A percentile compares a stretch with the other conserved stretches of the same genome.
Evolutionary conservation across 768 basidiomycete genomes (phyloP).

Genomic region (Cubamyces sp.): DNA sequence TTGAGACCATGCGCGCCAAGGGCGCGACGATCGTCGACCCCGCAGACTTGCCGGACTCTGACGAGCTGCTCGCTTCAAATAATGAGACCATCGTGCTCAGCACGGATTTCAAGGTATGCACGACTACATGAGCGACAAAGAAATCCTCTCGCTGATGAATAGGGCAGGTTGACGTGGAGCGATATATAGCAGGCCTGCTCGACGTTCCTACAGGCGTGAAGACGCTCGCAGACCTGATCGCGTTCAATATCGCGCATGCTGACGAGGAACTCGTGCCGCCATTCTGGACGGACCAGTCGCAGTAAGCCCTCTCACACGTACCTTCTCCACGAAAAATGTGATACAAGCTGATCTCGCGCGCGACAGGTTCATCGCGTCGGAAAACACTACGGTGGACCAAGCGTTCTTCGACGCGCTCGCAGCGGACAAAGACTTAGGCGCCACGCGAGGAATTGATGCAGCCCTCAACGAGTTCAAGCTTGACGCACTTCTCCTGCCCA

Average conservation of each 20-base stretch:
- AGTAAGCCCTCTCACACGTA: conserved; percentile 27
- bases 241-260: conserved; percentile 56
- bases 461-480: conserved; percentile 32
- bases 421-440: conserved; percentile 32
- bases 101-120: conserved; percentile 59
- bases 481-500: conserved; percentile 36
- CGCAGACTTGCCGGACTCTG: conserved; percentile 58
- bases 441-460: conserved; percentile 35
- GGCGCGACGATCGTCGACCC: conserved; percentile 62
- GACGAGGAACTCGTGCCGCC: conserved; percentile 48
- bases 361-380: conserved; percentile 28
- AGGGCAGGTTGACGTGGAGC: conserved; percentile 53
- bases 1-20: conserved; percentile 41
- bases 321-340: background rate
- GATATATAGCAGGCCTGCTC: conserved; percentile 49
- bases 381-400: conserved; percentile 30
- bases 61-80: conserved; percentile 46
- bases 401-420: conserved; percentile 34
- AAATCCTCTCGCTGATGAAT: background rate
- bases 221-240: conserved; percentile 59
- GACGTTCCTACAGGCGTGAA: conserved; percentile 59
- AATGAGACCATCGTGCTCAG: conserved; percentile 60
- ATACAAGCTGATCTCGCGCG: background rate
- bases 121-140: too few species aligned
- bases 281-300: conserved; percentile 41